Evolutionary conservation across 2,329 filamentous ascomycete species (phyloP).

Genomic region (Fusarium brevicatenulatum): DNA sequence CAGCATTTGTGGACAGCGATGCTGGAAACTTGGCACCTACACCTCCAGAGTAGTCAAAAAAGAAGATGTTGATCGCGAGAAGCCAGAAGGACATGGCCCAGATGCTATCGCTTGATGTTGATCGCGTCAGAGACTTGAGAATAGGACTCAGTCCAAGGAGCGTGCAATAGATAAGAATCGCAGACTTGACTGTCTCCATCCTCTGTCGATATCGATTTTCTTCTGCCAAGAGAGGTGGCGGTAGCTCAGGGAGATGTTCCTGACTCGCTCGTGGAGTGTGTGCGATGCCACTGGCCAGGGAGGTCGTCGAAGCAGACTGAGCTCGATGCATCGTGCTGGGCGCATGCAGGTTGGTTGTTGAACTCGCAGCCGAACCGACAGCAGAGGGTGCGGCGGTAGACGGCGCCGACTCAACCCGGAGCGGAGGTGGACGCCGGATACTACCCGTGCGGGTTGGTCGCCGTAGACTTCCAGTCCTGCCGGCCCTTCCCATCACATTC

Average conservation of each 20-base stretch:
- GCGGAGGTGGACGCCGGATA: constrained; percentile 49
- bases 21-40: constrained; percentile 72
- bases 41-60: constrained; percentile 91
- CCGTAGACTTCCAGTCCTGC: constrained; percentile 49
- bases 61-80: constrained; percentile 94
- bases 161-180: constrained; percentile 90
- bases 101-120: constrained; percentile 92
- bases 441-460: constrained; percentile 51
- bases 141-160: constrained; percentile 93
- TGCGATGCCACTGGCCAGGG: constrained; percentile 54
- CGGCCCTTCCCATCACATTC: constrained; percentile 48
- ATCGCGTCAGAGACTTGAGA: constrained; percentile 93
- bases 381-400: constrained; percentile 41
- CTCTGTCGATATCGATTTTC: constrained; percentile 60
- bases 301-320: constrained; percentile 65
- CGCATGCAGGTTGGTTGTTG: constrained; percentile 55
- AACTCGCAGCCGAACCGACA: constrained; percentile 55
- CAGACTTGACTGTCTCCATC: constrained; percentile 88
- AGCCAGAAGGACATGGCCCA: constrained; percentile 97
- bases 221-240: constrained; percentile 47
- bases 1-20: constrained; percentile 90
- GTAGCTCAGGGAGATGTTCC: constrained; percentile 46
- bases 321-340: constrained; percentile 52
- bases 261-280: constrained; percentile 45
- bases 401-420: constrained; percentile 44